Percentiles rank a stretch among this genome's conserved stretches.
phyloP scores from a whole-genome alignment of 2,329 filamentous ascomycete genomes.

The Nemania sp. region DNA sequence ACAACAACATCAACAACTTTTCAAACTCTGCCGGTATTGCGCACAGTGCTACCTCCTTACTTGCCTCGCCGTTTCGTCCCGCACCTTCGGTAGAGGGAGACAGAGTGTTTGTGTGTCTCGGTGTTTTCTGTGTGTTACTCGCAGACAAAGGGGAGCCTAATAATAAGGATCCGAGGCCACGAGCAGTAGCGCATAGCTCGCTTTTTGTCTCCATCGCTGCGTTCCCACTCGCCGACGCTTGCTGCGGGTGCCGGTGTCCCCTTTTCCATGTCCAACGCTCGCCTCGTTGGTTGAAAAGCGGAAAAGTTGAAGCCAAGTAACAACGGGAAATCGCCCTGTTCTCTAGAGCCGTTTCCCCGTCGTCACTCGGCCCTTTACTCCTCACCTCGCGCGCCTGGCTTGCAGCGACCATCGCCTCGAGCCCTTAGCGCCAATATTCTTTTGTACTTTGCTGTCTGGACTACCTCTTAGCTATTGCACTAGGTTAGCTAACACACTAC shows the following conservation, averaged over 20 bases:
- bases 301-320: constrained; percentile 16
- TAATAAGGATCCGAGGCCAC: constrained; percentile 1
- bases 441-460: constrained; percentile 1
- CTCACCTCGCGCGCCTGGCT: constrained; percentile 32
- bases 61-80: too few species aligned
- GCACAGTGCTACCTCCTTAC: too few species aligned
- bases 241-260: constrained; percentile 26
- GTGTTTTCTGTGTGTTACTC: too few species aligned
- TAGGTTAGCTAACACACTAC: constrained; percentile 6
- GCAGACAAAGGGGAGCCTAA: too few species aligned
- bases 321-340: constrained; percentile 18
- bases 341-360: constrained; percentile 14
- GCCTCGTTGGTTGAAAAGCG: constrained; percentile 10
- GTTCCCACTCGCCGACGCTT: constrained; percentile 23
- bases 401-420: constrained; percentile 25
- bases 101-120: too few species aligned
- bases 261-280: constrained; percentile 14
- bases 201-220: constrained; percentile 18
- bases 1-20: too few species aligned
- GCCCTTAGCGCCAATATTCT: constrained; percentile 18
- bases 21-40: too few species aligned
- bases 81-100: too few species aligned
- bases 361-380: constrained; percentile 41
- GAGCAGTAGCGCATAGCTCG: constrained; percentile 24
- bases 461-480: constrained; percentile 10